A percentile compares a stretch with the other conserved stretches of the same genome.
phyloP scores from a whole-genome alignment of 768 basidiomycete species.

The Lentinus tigrinus region DNA sequence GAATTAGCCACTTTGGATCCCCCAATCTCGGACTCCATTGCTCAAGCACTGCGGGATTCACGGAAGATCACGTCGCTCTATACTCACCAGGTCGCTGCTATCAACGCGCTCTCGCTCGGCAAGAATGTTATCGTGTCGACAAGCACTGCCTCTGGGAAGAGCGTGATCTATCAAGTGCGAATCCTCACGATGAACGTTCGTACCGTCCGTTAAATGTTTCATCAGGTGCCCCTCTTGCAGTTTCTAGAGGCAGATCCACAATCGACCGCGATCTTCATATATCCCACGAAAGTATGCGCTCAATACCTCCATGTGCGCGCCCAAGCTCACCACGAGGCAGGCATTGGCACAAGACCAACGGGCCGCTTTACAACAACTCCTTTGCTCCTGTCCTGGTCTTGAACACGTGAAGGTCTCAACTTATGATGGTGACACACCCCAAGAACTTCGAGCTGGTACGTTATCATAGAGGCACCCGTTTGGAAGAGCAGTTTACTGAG shows the following conservation, averaged over 20 bases:
- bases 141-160: conserved; percentile 88
- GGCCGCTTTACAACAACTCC: conserved; percentile 62
- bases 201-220: neutral
- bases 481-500: no score
- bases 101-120: conserved; percentile 55
- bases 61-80: conserved; percentile 68
- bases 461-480: neutral
- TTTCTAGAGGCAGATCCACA: conserved; percentile 59
- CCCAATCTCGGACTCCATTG: conserved; percentile 57
- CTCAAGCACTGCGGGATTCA: conserved; percentile 52
- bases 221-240: conserved; percentile 67
- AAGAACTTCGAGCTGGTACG: conserved; percentile 61
- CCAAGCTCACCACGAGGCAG: conserved; percentile 33
- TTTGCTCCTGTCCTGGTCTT: conserved; percentile 60
- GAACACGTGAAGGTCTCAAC: conserved; percentile 60
- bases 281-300: conserved; percentile 74
- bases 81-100: conserved; percentile 67
- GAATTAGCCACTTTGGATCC: conserved; percentile 46
- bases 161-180: conserved; percentile 78
- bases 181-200: neutral
- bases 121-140: conserved; percentile 86
- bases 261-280: conserved; percentile 79
- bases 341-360: conserved; percentile 90
- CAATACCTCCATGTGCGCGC: neutral
- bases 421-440: conserved; percentile 87